phyloP scores from a whole-genome alignment of 2,329 filamentous ascomycete species.

The Biscogniauxia sp. region DNA sequence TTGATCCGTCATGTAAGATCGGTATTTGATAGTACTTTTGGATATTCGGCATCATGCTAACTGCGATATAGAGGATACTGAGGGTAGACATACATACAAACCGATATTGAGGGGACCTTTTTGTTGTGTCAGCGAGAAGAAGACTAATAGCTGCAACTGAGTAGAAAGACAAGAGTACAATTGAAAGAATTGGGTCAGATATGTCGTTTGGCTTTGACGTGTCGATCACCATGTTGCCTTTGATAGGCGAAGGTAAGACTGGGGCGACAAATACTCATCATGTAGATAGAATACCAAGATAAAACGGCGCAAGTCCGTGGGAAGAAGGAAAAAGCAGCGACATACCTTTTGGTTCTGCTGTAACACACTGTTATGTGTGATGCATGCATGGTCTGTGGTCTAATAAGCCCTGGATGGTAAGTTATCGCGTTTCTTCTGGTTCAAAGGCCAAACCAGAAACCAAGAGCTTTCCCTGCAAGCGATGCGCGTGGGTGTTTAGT shows the following conservation, averaged over 20 bases:
- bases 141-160: slow-evolving; percentile 1
- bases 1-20: slow-evolving; percentile 40
- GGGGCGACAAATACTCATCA: slow-evolving; percentile 62
- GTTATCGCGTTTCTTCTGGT: neutral
- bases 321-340: slow-evolving; percentile 2
- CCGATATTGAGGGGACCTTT: slow-evolving; percentile 1
- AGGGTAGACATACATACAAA: slow-evolving; percentile 1
- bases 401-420: neutral
- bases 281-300: slow-evolving; percentile 21
- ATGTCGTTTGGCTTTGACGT: slow-evolving; percentile 50
- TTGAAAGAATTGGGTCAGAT: slow-evolving; percentile 34
- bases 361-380: neutral
- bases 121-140: slow-evolving; percentile 19
- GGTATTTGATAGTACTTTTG: slow-evolving; percentile 47
- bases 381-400: neutral
- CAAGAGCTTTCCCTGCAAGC: neutral
- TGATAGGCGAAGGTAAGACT: slow-evolving; percentile 46
- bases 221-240: slow-evolving; percentile 53
- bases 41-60: slow-evolving; percentile 39
- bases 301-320: slow-evolving; percentile 2
- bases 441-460: neutral
- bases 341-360: slow-evolving; percentile 16
- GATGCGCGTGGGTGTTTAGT: neutral
- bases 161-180: neutral
- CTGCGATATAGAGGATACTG: neutral